phyloP scores from a whole-genome alignment of 177 flowering plant species.

The Tripterygium wilfordii region DNA sequence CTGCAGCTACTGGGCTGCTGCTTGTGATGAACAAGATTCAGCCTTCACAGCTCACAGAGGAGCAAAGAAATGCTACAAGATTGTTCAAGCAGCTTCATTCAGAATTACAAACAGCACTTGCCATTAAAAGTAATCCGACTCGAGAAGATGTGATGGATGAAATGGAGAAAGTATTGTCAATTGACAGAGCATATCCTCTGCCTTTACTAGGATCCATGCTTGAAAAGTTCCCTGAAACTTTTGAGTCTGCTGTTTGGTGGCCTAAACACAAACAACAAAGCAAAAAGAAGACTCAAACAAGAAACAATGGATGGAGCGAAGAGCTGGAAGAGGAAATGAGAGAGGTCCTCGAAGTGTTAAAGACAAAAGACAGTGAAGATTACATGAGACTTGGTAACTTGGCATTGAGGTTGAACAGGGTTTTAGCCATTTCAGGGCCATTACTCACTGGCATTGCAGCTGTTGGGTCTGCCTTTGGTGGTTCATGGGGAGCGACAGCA shows the following conservation, averaged over 20 bases:
- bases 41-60: constrained; percentile 54
- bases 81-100: constrained; percentile 32
- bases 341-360: constrained; percentile 28
- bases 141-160: constrained; percentile 20
- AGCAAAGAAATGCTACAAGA: constrained; percentile 41
- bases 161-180: constrained; percentile 33
- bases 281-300: background rate
- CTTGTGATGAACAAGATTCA: constrained; percentile 45
- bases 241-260: constrained; percentile 59
- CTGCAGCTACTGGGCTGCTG: constrained; percentile 35
- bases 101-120: constrained; percentile 23
- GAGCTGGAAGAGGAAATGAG: constrained; percentile 44
- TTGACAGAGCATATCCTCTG: constrained; percentile 54
- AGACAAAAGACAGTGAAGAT: constrained; percentile 39
- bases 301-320: constrained; percentile 41
- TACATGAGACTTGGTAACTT: constrained; percentile 37
- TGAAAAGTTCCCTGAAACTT: constrained; percentile 35
- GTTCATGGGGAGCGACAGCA: constrained; percentile 20
- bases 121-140: constrained; percentile 12
- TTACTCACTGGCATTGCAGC: constrained; percentile 42
- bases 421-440: constrained; percentile 40
- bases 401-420: constrained; percentile 37
- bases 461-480: constrained; percentile 24
- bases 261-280: constrained; percentile 12
- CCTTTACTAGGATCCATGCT: constrained; percentile 47